Base-by-base conservation (phyloP, 768 basidiomycete genomes). In the Calocera cornea region DNA sequence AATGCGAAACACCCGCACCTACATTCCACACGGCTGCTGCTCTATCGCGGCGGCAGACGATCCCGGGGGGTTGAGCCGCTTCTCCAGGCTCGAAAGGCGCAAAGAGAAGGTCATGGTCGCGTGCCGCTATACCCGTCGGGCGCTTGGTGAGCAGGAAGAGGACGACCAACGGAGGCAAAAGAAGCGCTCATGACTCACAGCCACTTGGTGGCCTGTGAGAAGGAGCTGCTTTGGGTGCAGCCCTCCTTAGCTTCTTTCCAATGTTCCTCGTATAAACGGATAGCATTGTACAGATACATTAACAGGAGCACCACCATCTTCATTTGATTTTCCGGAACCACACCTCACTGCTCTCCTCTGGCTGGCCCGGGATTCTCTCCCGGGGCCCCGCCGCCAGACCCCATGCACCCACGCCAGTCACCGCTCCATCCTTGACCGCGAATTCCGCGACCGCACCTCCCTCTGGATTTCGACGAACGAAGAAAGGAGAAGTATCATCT, bases 11-110 rank as follows among this genome's bases (percentile, higher is more conserved):
- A 27, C 40, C 19, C n/a, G 38, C 67, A 77, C 82, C 67, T 69
- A 83, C 84, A 84, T 72, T 73, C 78, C 76, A 72, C 84, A 85
- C 65, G 74, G 73, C 24, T 75, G 75, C 41, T 75, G 75, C 44
- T 41, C 70, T n/a, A 38, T 67, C 24, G 60, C 82, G 81, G 80
- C 5, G 82, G 82, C 70, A 10, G 54, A 60, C 22, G 22, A 22
- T 7, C 54, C 31, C 31, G 54, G 14, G 2, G 54, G 54, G 31
- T 60, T 60, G 16, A 60, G 54, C 14, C 54, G 54, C 31, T 60
- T 60, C 22, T 60, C 54, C 5, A 60, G 54, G 54, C 54, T 60
- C 10, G 54, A 60, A 10, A 60, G 31, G 24, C 54, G 54, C 2
- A 60, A 27, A 5, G 54, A 60, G 31, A 60, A 16, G 54, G 54